phyloP scores from a whole-genome alignment of 1,284 basidiomycete species.

The Inonotus hispidus region DNA sequence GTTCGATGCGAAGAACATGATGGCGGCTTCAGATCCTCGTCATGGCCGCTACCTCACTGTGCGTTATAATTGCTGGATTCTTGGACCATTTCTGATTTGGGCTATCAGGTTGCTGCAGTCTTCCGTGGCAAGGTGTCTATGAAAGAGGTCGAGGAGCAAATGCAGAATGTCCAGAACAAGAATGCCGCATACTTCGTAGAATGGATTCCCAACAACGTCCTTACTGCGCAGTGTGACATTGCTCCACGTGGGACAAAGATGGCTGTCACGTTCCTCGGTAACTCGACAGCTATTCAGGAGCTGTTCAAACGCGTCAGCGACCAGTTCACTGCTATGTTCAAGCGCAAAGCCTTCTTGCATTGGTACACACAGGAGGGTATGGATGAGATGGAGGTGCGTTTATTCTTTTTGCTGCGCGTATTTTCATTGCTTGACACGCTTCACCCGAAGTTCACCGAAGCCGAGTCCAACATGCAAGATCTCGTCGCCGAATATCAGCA shows the following conservation, averaged over 20 bases:
- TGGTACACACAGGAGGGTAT: constrained; percentile 99
- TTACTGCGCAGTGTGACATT: constrained; percentile 95
- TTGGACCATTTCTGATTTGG: constrained; percentile 27
- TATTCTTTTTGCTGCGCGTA: constrained; percentile 21
- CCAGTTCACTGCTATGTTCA: constrained; percentile 99
- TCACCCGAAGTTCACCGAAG: constrained; percentile 77
- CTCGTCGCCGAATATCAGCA: constrained; percentile 93
- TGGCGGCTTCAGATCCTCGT: constrained; percentile 93
- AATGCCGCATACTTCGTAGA: constrained; percentile 97
- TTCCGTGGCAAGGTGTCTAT: constrained; percentile 99
- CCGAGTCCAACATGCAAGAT: constrained; percentile 96
- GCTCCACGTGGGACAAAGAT: constrained; percentile 91
- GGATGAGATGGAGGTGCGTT: constrained; percentile 90
- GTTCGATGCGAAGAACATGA: constrained; percentile 99
- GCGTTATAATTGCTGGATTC: constrained; percentile 23
- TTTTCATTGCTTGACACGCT: neutral
- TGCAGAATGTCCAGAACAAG: constrained; percentile 97
- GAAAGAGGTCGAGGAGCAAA: constrained; percentile 99
- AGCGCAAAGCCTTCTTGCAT: constrained; percentile 98
- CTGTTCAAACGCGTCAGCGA: constrained; percentile 96
- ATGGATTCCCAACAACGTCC: constrained; percentile 98
- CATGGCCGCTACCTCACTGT: constrained; percentile 93
- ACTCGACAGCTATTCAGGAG: constrained; percentile 96
- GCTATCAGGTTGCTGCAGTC: constrained; percentile 79
- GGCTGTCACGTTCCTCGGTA: constrained; percentile 96